Conservation (phyloP, 2,329 filamentous ascomycete species). For the Colletotrichum salicis region DNA sequence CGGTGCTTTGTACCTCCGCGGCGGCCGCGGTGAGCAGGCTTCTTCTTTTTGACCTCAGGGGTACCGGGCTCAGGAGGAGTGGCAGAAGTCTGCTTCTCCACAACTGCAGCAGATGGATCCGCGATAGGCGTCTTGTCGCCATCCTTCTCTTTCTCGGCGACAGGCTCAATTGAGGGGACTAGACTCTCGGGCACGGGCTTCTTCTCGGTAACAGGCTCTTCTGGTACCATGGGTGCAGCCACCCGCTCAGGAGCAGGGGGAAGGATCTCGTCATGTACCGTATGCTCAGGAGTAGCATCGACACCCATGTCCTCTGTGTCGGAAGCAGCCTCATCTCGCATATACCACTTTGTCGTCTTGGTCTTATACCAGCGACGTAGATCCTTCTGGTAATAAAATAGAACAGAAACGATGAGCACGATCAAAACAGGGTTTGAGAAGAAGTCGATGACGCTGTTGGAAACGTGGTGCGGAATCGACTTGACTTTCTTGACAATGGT, state of each 20-base stretch:
- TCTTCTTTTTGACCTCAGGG: slow-evolving; percentile 73
- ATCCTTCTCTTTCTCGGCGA: background rate
- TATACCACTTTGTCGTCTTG: slow-evolving; percentile 36
- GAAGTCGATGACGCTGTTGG: slow-evolving; percentile 63
- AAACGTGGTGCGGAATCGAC: slow-evolving; percentile 60
- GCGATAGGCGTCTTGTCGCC: background rate
- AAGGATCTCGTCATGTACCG: slow-evolving; percentile 13
- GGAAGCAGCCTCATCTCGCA: slow-evolving; percentile 41
- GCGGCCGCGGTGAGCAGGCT: slow-evolving; percentile 76
- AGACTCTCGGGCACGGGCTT: background rate
- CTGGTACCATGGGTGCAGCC: background rate
- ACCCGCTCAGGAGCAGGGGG: background rate
- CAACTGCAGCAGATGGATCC: background rate
- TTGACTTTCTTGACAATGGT: slow-evolving; percentile 62
- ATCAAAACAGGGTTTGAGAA: slow-evolving; percentile 65
- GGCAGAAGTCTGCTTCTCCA: background rate
- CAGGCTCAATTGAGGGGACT: background rate
- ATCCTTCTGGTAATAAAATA: slow-evolving; percentile 59
- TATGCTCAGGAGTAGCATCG: slow-evolving; percentile 22
- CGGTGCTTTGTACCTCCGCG: slow-evolving; percentile 77
- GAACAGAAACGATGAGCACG: slow-evolving; percentile 53
- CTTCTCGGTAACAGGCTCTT: slow-evolving; percentile 4
- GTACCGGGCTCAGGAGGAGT: slow-evolving; percentile 28
- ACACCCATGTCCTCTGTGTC: slow-evolving; percentile 27
- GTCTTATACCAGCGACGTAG: slow-evolving; percentile 52